A percentile compares a stretch with the other conserved stretches of the same genome.
phyloP scores from a whole-genome alignment of 352 stramenopile genomes.

The Pythium myriotylum region DNA sequence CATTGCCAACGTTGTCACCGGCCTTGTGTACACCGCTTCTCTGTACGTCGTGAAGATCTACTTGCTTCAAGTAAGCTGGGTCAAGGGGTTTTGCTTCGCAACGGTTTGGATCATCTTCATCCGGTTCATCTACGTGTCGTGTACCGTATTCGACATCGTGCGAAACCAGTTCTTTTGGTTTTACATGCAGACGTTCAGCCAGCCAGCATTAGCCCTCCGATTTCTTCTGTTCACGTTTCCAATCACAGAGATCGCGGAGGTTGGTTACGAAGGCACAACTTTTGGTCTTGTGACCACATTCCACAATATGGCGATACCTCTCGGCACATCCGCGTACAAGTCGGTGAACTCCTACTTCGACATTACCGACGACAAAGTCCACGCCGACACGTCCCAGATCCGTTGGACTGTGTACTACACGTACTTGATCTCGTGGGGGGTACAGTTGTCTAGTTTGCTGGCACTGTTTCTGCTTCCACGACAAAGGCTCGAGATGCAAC shows the following conservation, averaged over 20 bases:
- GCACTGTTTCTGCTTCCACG: constrained; percentile 50
- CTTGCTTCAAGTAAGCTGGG: constrained; percentile 58
- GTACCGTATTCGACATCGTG: constrained; percentile 54
- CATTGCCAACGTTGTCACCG: constrained; percentile 49
- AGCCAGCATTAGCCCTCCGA: constrained; percentile 43
- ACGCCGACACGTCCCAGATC: constrained; percentile 36
- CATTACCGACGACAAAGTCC: constrained; percentile 25
- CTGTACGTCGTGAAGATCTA: constrained; percentile 62
- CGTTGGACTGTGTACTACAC: constrained; percentile 50
- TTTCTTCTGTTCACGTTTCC: constrained; percentile 60
- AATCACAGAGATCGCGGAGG: constrained; percentile 58
- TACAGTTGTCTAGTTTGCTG: constrained; percentile 49
- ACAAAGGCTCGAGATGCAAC: constrained; percentile 69
- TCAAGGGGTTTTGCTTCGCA: constrained; percentile 46
- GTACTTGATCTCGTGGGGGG: constrained; percentile 48
- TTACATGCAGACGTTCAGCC: constrained; percentile 50
- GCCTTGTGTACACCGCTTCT: constrained; percentile 54
- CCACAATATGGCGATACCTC: constrained; percentile 58
- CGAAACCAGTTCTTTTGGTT: constrained; percentile 58
- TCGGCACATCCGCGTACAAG: constrained; percentile 46
- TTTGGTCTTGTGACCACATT: constrained; percentile 67
- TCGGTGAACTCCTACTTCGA: constrained; percentile 46
- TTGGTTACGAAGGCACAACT: constrained; percentile 60
- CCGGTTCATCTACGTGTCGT: constrained; percentile 47
- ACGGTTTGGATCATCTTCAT: constrained; percentile 62